Evolutionary conservation across 1,284 basidiomycete species (phyloP).

Genomic region (Stygiomarasmius scandens): DNA sequence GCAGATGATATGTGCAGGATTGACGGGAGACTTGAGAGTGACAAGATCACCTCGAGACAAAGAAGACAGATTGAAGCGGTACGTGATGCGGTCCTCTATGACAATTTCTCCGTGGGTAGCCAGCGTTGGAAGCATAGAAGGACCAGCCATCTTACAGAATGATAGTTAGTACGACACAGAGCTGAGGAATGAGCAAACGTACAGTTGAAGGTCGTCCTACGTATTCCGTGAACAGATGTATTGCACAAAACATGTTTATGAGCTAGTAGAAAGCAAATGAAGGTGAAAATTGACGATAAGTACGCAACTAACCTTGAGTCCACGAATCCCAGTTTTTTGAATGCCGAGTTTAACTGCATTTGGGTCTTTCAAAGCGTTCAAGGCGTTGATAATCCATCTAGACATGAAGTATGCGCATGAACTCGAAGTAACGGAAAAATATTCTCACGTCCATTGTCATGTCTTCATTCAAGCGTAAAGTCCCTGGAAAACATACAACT

Average conservation of each 20-base stretch:
- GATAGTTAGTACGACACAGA: background rate
- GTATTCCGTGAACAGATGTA: constrained; percentile 64
- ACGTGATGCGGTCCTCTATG: constrained; percentile 63
- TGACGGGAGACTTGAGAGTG: constrained; percentile 74
- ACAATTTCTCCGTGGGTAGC: constrained; percentile 60
- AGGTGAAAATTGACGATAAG: background rate
- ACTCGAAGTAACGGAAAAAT: background rate
- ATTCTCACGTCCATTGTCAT: constrained; percentile 37
- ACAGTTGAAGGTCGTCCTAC: constrained; percentile 60
- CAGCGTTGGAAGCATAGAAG: constrained; percentile 90
- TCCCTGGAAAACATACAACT: constrained; percentile 42
- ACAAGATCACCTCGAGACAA: constrained; percentile 82
- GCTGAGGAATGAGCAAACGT: constrained; percentile 17
- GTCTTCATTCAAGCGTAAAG: constrained; percentile 86
- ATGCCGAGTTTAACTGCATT: background rate
- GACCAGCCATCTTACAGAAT: constrained; percentile 60
- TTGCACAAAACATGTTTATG: constrained; percentile 52
- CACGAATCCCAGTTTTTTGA: constrained; percentile 7
- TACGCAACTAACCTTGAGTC: constrained; percentile 29
- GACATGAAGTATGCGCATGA: constrained; percentile 6
- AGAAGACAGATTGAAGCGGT: constrained; percentile 53
- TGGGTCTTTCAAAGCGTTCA: background rate
- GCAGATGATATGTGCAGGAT: constrained; percentile 76
- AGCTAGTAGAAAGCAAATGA: constrained; percentile 34
- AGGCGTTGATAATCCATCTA: constrained; percentile 4